Percentiles rank a stretch among this genome's conserved stretches.
Conservation (phyloP, 768 basidiomycete species). For the Neoboletus brunneissimus region DNA sequence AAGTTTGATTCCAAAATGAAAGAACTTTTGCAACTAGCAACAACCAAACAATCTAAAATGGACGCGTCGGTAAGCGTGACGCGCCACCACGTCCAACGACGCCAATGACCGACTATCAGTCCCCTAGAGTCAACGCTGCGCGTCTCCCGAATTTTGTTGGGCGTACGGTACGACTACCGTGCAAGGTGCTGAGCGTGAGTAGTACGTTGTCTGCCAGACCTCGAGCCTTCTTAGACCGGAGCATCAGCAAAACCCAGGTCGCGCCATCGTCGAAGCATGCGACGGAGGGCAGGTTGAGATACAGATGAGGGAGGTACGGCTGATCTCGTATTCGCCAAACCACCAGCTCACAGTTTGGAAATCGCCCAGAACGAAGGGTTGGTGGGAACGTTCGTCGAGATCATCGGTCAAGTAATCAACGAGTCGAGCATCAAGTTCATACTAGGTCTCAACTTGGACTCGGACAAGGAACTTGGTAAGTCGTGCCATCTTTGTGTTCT, state of each 20-base stretch:
- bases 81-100: constrained; percentile 4
- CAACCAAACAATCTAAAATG: constrained; percentile 2
- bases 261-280: constrained; percentile 57
- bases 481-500: neutral
- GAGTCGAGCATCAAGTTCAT: constrained; percentile 57
- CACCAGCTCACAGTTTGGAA: neutral
- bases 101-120: constrained; percentile 26
- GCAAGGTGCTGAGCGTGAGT: constrained; percentile 56
- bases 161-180: constrained; percentile 57
- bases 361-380: constrained; percentile 41
- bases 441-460: constrained; percentile 51
- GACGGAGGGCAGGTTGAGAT: constrained; percentile 66
- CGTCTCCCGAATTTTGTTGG: constrained; percentile 51
- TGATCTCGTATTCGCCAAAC: neutral
- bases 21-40: too few species aligned
- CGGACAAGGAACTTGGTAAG: constrained; percentile 55
- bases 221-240: neutral
- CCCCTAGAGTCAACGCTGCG: constrained; percentile 61
- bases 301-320: constrained; percentile 39
- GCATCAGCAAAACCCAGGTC: constrained; percentile 39
- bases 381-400: constrained; percentile 57
- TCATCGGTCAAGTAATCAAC: constrained; percentile 60
- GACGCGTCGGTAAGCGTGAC: constrained; percentile 14
- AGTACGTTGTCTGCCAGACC: neutral
- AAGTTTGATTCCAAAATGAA: too few species aligned